phyloP scores from a whole-genome alignment of 208 protist genomes.

The Acanthamoeba royreba region DNA sequence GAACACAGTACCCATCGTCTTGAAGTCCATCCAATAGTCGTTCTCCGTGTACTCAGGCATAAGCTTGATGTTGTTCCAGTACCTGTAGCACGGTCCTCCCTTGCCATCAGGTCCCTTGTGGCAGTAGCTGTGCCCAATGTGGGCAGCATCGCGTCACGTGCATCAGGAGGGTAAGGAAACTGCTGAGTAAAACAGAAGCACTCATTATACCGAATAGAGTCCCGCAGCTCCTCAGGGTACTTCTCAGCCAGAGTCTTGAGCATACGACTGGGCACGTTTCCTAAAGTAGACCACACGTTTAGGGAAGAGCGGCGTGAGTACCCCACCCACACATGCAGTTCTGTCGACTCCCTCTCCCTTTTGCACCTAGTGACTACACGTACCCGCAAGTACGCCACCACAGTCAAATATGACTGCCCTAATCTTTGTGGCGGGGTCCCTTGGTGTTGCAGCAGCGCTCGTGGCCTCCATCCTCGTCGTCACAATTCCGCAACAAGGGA shows the following conservation, averaged over 20 bases:
- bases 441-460: neutral
- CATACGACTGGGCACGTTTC: slow-evolving; percentile 13
- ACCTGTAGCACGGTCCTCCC: neutral
- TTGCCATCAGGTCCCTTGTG: neutral
- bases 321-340: too few species aligned
- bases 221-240: neutral
- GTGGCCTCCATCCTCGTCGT: neutral
- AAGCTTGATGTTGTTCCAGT: slow-evolving; percentile 30
- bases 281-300: too few species aligned
- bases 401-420: slow-evolving; percentile 15
- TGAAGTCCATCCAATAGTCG: slow-evolving; percentile 37
- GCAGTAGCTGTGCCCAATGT: neutral
- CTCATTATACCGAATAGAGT: neutral
- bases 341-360: too few species aligned
- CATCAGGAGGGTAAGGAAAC: neutral
- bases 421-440: neutral
- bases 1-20: slow-evolving; percentile 34
- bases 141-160: too few species aligned
- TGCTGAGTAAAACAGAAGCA: too few species aligned
- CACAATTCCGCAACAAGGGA: neutral
- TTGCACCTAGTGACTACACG: neutral
- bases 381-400: neutral
- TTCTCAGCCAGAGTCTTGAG: slow-evolving; percentile 13
- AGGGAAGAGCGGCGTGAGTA: too few species aligned
- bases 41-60: neutral